phyloP scores from a whole-genome alignment of 805 yeast species.

The Candida manassasensis region DNA sequence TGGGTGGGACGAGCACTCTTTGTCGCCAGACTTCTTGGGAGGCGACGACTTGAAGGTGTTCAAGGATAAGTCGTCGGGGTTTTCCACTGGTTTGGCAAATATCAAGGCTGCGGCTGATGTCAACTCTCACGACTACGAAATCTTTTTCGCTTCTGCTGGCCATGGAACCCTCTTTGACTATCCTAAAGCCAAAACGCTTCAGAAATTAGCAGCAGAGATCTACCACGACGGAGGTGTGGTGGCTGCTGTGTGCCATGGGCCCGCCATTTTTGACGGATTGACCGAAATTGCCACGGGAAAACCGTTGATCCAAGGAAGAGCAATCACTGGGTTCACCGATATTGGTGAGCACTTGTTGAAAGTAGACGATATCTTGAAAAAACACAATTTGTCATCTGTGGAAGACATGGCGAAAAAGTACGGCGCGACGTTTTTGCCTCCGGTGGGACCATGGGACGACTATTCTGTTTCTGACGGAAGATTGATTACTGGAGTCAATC shows the following conservation, averaged over 20 bases:
- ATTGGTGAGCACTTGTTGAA: constrained; percentile 42
- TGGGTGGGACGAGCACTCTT: constrained; percentile 58
- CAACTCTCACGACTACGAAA: constrained; percentile 44
- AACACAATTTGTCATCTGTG: constrained; percentile 29
- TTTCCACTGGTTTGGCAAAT: constrained; percentile 32
- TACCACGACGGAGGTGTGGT: constrained; percentile 52
- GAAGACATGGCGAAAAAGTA: constrained; percentile 31
- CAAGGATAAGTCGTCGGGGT: constrained; percentile 35
- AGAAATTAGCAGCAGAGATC: constrained; percentile 41
- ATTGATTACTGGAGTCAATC: constrained; percentile 63
- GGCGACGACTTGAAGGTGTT: constrained; percentile 41
- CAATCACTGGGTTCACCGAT: constrained; percentile 58
- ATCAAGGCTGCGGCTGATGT: constrained; percentile 47
- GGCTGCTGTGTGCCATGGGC: constrained; percentile 67
- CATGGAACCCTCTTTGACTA: constrained; percentile 60
- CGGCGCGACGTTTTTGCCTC: constrained; percentile 43
- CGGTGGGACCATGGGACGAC: constrained; percentile 49
- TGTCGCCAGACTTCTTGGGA: constrained; percentile 27
- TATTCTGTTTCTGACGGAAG: constrained; percentile 52
- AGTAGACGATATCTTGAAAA: constrained; percentile 16
- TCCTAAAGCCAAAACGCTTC: constrained; percentile 47
- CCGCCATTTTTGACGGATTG: constrained; percentile 50
- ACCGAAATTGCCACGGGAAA: constrained; percentile 39
- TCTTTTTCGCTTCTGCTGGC: constrained; percentile 63
- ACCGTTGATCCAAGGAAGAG: constrained; percentile 46